phyloP scores from a whole-genome alignment of 2,329 filamentous ascomycete species.

The Trichoderma aggressivum region DNA sequence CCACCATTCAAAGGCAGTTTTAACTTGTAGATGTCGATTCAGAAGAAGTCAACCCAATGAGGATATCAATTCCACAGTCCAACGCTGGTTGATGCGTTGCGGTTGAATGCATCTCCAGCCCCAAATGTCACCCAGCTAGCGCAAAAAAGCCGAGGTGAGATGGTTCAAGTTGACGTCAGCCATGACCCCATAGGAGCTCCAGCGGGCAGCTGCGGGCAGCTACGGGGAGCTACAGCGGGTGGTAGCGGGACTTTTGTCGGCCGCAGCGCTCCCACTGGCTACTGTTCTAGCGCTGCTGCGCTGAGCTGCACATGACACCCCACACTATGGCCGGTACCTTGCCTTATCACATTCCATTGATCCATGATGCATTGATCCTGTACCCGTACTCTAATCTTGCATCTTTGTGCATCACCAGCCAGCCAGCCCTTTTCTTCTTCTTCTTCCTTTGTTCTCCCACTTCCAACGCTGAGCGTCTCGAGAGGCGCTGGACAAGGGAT shows the following conservation, averaged over 20 bases:
- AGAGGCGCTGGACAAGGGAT: neutral
- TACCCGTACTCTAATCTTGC: neutral
- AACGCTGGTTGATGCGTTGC: neutral
- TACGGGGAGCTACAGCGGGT: neutral
- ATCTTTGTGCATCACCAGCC: neutral
- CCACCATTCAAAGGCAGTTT: neutral
- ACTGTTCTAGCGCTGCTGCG: neutral
- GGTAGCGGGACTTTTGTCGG: slow-evolving; percentile 1
- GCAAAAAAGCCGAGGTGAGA: neutral
- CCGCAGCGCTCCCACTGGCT: neutral
- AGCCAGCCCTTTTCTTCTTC: neutral
- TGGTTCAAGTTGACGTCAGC: neutral
- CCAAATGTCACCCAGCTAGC: neutral
- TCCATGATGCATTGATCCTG: neutral
- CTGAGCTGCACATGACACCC: slow-evolving; percentile 6
- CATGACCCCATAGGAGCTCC: neutral
- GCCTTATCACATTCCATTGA: neutral
- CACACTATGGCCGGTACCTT: neutral
- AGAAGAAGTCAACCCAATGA: neutral
- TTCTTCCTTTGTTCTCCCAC: neutral
- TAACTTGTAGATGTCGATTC: neutral
- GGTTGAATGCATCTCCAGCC: neutral
- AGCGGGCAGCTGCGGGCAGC: neutral
- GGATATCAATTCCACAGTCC: neutral
- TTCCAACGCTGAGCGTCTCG: slow-evolving; percentile 6